Base-by-base conservation (phyloP, 768 basidiomycete genomes). In the Auriculariales sp. region DNA sequence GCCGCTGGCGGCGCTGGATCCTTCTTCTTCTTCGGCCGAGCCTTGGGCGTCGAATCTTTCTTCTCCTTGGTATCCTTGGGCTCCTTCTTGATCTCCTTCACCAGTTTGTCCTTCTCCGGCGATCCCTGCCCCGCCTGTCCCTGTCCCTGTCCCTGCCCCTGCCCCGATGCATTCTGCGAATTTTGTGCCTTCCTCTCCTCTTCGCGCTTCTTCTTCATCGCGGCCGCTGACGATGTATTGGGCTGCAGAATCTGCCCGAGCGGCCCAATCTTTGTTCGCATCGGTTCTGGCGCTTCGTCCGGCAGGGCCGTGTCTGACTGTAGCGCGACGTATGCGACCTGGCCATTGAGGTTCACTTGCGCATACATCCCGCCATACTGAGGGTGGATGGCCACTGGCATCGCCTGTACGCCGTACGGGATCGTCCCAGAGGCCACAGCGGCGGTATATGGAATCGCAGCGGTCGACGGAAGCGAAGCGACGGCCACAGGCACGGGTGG, bases 211-310 rank as follows among this genome's bases (percentile, higher is more conserved):
- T 85, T 88, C 74, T 87, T 89, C 61, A 74, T 63, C 10, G 32
- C 34, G 7, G 67, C 50, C 1, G 66, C 67, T 2, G 70, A 58
- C 15, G 70, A 62, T 0, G 69, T 57, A 2, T 69, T 71, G 1
- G 70, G 66, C 59, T 78, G 75, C 58, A 78, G 56, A 52, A 88
- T 75, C 61, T 88, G 84, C 5, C 87, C 87, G 15, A 88, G 64
- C 0, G 87, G 88, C 0, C 85, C 84, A 56, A 89, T 75, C 68
- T 84, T 89, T 39, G 72, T 66, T 55, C 85, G 83, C 3, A 68
- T 60, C 10, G 73, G 58, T 30, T 65, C 66, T 0, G 83, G 79
- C 2, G 64, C 30, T 56, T 90, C 87, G 68, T 90, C 87, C 7
- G 73, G 71, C 3, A 89, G 68, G 3, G 69, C 60, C 15, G 33